Evolutionary conservation across 2,329 filamentous ascomycete species (phyloP), one percentile per base, ranked within the genome.

Genomic region (Cordyceps farinosa): DNA sequence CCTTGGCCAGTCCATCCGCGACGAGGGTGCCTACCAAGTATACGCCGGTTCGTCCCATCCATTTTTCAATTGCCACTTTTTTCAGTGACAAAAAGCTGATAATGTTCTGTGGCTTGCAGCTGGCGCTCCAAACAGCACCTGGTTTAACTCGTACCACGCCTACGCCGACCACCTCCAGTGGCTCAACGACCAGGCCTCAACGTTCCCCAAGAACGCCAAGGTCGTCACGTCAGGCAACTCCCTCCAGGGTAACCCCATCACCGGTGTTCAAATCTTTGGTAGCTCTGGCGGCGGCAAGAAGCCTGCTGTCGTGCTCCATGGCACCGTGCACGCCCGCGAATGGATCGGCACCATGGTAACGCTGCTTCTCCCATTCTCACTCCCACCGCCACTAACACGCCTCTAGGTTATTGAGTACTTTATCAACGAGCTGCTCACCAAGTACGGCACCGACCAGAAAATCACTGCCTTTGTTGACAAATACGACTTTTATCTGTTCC

Each of bases 401-500:
- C 7, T 6, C 7, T 15, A 76, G 75, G 74, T 77, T 6, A 75
- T 79, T 47, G 84, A 87, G 69, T 87, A 84, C 70, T 72, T 84
- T 17, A 77, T 80, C 10, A 80, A 79, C 65, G 73, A 77, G 22
- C 74, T 87, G 38, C 72, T 86, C 22, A 74, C 74, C 42, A 77
- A 78, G 56, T 84, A 84, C 67, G 70, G 69, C 38, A 71, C 72
- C 22, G 70, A 74, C 15, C 67, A 74, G n/a, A 70, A 74, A 3
- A 70, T 80, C 45, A 77, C 72, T 45, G 70, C 73, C 1, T 79
- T 84, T 60, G 78, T 89, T 30, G 80, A 88, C 72, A 83, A 79
- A 62, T 88, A 86, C 70, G 88, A 90, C 73, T 87, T 87, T 67
- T 88, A 87, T 72, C 80, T 90, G 67, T 79, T 88, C 65, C 85